A percentile compares a stretch with the other conserved stretches of the same genome.
phyloP scores from a whole-genome alignment of 2,329 filamentous ascomycete species.

The Trichoderma sp. region DNA sequence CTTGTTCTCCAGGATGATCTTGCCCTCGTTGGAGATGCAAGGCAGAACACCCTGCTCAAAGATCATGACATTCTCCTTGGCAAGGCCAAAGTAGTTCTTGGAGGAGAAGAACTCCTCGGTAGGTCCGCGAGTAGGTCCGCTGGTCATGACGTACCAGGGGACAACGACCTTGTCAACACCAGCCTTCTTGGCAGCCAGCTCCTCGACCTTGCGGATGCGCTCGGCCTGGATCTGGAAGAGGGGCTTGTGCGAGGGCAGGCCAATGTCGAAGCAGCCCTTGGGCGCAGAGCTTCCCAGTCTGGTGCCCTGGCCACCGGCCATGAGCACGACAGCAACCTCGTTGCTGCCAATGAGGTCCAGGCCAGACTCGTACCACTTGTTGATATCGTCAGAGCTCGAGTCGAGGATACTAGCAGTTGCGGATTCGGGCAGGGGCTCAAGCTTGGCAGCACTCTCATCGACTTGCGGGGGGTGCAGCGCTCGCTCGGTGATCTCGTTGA shows the following conservation, averaged over 20 bases:
- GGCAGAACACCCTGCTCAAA: conserved; percentile 97
- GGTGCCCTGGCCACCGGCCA: conserved; percentile 97
- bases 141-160: conserved; percentile 99
- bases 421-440: conserved; percentile 85
- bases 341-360: conserved; percentile 77
- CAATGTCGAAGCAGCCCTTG: conserved; percentile 97
- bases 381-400: conserved; percentile 72
- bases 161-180: conserved; percentile 59
- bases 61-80: conserved; percentile 80
- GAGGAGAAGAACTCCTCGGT: conserved; percentile 93
- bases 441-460: conserved; percentile 51
- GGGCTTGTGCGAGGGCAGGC: conserved; percentile 86
- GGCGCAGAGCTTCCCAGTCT: conserved; percentile 90
- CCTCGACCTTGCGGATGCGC: conserved; percentile 82
- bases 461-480: conserved; percentile 75
- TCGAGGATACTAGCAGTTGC: conserved; percentile 90
- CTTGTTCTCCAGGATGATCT: conserved; percentile 92
- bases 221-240: conserved; percentile 98
- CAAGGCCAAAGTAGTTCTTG: conserved; percentile 86
- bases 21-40: conserved; percentile 95
- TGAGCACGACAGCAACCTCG: conserved; percentile 82
- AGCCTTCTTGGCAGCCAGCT: conserved; percentile 70
- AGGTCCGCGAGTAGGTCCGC: conserved; percentile 83
- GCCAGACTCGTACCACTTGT: conserved; percentile 79
- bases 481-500: conserved; percentile 81